Evolutionary conservation across 768 basidiomycete species (phyloP).

Genomic region (Coprinopsis marcescibilis): DNA sequence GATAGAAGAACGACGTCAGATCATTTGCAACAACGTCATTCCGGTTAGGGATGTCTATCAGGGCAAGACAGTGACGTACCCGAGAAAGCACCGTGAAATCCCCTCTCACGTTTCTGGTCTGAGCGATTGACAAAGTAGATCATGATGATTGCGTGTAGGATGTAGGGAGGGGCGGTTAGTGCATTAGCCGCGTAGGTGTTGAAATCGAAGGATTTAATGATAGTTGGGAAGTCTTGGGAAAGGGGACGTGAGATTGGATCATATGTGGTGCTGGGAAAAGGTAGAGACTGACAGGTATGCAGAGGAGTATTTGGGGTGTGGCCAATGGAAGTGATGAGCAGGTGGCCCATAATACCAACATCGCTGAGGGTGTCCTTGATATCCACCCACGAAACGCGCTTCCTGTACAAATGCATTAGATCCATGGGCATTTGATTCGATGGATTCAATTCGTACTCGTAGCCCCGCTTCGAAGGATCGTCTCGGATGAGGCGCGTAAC

Average conservation of each 20-base stretch:
- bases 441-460: slow-evolving; percentile 24
- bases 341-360: slow-evolving; percentile 30
- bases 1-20: not conserved
- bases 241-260: not conserved
- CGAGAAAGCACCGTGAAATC: slow-evolving; percentile 7
- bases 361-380: slow-evolving; percentile 32
- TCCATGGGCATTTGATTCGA: not conserved
- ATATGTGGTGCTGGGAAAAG: not conserved
- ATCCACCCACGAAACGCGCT: slow-evolving; percentile 28
- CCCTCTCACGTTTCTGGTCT: slow-evolving; percentile 27
- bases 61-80: no score
- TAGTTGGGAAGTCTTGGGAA: slow-evolving; percentile 30
- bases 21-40: no score
- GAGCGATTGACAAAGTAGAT: slow-evolving; percentile 27
- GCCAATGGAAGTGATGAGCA: slow-evolving; percentile 29
- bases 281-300: slow-evolving; percentile 25
- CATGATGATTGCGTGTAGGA: slow-evolving; percentile 29
- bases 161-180: slow-evolving; percentile 31
- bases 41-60: not conserved
- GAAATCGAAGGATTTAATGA: slow-evolving; percentile 34
- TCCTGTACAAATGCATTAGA: slow-evolving; percentile 16
- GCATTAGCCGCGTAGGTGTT: slow-evolving; percentile 32
- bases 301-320: slow-evolving; percentile 33
- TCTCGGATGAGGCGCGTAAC: slow-evolving; percentile 32
- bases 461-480: slow-evolving; percentile 31